phyloP scores from a whole-genome alignment of 202 grass and related monocot genomes.

The Cymbopogon flexuosus region DNA sequence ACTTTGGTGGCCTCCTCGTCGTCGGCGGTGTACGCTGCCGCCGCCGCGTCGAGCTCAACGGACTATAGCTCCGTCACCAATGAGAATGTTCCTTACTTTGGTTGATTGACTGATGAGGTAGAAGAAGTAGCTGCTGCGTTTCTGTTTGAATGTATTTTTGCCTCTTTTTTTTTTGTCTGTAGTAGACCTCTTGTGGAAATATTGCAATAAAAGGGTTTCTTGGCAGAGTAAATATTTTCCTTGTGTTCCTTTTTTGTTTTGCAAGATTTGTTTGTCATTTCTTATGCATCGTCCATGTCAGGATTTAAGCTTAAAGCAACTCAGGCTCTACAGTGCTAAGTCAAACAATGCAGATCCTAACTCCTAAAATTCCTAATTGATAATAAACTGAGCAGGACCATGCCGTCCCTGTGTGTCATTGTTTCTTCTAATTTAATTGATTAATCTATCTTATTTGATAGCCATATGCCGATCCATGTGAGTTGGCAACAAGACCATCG shows the following conservation, averaged over 20 bases:
- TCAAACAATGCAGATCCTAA: background rate
- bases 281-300: background rate
- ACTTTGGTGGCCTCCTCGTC: constrained; percentile 41
- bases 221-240: background rate
- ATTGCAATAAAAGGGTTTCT: constrained; percentile 28
- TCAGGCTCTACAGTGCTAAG: background rate
- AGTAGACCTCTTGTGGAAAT: constrained; percentile 39
- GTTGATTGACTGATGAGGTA: constrained; percentile 37
- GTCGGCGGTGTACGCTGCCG: constrained; percentile 64
- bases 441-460: background rate
- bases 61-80: constrained; percentile 96
- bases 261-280: background rate
- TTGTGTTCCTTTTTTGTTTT: background rate
- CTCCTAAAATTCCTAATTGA: background rate
- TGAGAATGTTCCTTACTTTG: constrained; percentile 80
- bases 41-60: constrained; percentile 73
- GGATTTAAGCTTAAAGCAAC: background rate
- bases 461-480: background rate
- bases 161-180: background rate
- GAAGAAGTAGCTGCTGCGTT: background rate
- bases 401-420: background rate
- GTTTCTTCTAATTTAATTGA: background rate
- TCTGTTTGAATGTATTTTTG: constrained; percentile 28
- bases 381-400: background rate
- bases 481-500: background rate